A percentile compares a stretch with the other conserved stretches of the same genome.
phyloP scores from a whole-genome alignment of 768 basidiomycete genomes.

The Auricularia heimuer region DNA sequence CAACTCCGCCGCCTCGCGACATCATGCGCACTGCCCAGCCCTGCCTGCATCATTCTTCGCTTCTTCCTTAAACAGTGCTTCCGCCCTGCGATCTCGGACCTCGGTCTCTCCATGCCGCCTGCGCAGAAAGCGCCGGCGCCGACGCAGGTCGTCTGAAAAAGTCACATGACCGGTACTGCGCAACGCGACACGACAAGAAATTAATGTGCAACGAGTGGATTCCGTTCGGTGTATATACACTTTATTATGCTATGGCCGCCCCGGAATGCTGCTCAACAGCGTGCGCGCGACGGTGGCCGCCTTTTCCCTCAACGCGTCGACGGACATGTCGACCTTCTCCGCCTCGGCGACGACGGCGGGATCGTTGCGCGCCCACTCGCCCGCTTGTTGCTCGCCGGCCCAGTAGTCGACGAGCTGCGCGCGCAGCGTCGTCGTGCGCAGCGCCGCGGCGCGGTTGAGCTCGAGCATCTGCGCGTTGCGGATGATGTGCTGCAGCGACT shows the following conservation, averaged over 20 bases:
- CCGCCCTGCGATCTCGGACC: too few species aligned
- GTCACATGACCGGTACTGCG: too few species aligned
- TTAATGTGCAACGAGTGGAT: too few species aligned
- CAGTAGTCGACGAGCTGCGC: constrained; percentile 45
- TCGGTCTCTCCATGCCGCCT: too few species aligned
- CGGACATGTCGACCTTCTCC: constrained; percentile 34
- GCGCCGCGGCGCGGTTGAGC: constrained; percentile 44
- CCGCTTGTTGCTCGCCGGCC: constrained; percentile 44
- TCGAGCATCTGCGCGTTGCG: constrained; percentile 45
- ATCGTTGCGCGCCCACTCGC: constrained; percentile 39
- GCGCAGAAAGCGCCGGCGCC: too few species aligned
- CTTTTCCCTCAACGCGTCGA: constrained; percentile 10
- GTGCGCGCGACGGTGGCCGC: neutral
- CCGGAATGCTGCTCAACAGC: neutral
- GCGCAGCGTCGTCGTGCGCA: constrained; percentile 42
- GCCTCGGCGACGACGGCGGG: constrained; percentile 38
- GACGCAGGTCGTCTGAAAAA: too few species aligned
- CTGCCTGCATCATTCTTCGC: too few species aligned
- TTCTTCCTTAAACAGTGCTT: too few species aligned
- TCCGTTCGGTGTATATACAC: too few species aligned
- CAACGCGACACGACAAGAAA: too few species aligned
- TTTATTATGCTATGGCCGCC: neutral
- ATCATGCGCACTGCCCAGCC: too few species aligned
- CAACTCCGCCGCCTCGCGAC: too few species aligned
- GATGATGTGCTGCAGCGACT: constrained; percentile 28